Percentiles rank a stretch among this genome's conserved stretches.
These are phyloP conservation scores for Coniella vitis DNA, from an alignment of 2,329 filamentous ascomycete genomes.

Conservation along the genomic window DNA sequence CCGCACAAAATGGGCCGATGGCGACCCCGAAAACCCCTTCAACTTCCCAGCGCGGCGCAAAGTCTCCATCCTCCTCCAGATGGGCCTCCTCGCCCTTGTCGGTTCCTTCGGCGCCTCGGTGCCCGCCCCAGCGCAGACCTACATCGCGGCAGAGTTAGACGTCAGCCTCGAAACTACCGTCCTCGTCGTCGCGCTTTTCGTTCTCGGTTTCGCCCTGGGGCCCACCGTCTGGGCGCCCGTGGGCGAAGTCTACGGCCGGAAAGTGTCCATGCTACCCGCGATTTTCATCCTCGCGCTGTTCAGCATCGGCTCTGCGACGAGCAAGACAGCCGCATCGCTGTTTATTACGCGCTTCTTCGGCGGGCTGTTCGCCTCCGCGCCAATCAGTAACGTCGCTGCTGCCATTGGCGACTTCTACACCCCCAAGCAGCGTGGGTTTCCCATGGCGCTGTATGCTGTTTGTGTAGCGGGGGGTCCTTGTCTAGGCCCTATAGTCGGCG, in stretches of 20 bases:
- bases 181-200: constrained; percentile 38
- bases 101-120: constrained; percentile 44
- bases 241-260: constrained; percentile 38
- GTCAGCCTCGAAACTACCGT: constrained; percentile 38
- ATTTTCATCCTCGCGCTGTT: constrained; percentile 36
- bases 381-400: constrained; percentile 35
- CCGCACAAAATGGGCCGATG: constrained; percentile 15
- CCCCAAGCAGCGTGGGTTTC: constrained; percentile 20
- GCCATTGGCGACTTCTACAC: constrained; percentile 37
- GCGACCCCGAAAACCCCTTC: constrained; percentile 37
- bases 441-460: constrained; percentile 29
- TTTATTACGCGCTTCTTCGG: constrained; percentile 31
- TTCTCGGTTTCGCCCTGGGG: constrained; percentile 33
- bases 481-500: constrained; percentile 35
- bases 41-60: constrained; percentile 39
- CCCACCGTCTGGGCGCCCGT: constrained; percentile 34
- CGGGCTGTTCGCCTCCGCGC: constrained; percentile 36
- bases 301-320: constrained; percentile 37
- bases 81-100: constrained; percentile 43
- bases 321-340: constrained; percentile 9
- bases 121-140: constrained; percentile 37
- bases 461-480: constrained; percentile 22
- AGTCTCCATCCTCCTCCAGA: constrained; percentile 39
- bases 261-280: constrained; percentile 35
- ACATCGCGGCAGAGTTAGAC: constrained; percentile 34